phyloP scores from a whole-genome alignment of 768 basidiomycete species.

The Boletus rubescentipes region DNA sequence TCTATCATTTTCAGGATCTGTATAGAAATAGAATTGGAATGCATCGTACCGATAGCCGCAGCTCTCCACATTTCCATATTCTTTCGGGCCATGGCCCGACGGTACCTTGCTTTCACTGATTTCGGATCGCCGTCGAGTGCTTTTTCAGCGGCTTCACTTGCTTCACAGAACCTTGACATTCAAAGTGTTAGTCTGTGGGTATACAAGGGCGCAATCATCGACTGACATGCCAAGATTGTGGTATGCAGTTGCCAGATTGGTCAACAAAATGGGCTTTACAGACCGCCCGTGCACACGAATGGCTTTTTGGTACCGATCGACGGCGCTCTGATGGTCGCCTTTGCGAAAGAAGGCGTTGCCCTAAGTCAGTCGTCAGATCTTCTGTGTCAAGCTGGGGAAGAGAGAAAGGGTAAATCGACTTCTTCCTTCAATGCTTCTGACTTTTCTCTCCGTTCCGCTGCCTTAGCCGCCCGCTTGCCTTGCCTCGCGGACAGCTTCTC shows the following conservation, averaged over 20 bases:
- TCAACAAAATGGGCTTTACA: constrained; percentile 35
- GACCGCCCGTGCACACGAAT: constrained; percentile 34
- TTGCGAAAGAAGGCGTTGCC: constrained; percentile 44
- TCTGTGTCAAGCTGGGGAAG: background rate
- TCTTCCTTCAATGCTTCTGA: constrained; percentile 30
- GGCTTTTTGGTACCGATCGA: constrained; percentile 39
- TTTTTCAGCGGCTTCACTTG: constrained; percentile 25
- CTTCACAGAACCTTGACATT: constrained; percentile 21
- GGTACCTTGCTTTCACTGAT: constrained; percentile 34
- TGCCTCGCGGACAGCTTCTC: constrained; percentile 1
- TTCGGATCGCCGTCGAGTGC: constrained; percentile 29
- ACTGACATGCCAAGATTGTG: constrained; percentile 40
- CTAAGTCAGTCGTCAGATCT: constrained; percentile 20
- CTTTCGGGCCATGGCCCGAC: constrained; percentile 34
- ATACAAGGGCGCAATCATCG: too few relatives aligned
- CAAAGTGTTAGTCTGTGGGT: background rate
- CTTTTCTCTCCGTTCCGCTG: constrained; percentile 9
- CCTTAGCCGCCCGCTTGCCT: constrained; percentile 13
- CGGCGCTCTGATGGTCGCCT: constrained; percentile 38
- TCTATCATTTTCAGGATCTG: constrained; percentile 14
- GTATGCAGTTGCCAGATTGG: constrained; percentile 43
- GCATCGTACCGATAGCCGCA: constrained; percentile 21
- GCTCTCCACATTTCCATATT: constrained; percentile 10
- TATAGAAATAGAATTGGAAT: background rate
- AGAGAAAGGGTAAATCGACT: constrained; percentile 10